Evolutionary conservation across 306 rosid species (phyloP).

Genomic region (Lupinus albus): DNA sequence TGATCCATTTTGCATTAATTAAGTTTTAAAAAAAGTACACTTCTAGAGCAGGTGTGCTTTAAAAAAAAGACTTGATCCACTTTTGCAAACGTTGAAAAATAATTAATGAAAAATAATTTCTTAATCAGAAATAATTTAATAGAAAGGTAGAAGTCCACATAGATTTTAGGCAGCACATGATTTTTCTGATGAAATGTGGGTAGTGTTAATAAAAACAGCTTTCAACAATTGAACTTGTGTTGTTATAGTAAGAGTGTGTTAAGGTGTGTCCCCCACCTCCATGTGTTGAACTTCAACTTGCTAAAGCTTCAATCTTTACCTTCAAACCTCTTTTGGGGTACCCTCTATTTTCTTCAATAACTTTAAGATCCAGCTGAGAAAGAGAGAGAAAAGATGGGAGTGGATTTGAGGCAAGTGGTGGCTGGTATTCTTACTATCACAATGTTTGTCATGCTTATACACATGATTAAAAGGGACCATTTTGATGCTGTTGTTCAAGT

Average conservation of each 20-base stretch:
- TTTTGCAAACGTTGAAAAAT: no score
- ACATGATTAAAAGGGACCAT: constrained; percentile 98
- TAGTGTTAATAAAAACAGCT: neutral
- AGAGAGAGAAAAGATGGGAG: constrained; percentile 56
- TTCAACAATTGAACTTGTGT: neutral
- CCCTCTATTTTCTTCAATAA: neutral
- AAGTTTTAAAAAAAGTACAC: no score
- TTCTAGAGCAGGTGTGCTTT: no score
- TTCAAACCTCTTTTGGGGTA: neutral
- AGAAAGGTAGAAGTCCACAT: neutral
- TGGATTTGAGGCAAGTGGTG: constrained; percentile 95
- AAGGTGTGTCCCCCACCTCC: constrained; percentile 8
- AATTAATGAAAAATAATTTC: no score
- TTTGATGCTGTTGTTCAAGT: constrained; percentile 83
- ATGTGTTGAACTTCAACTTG: constrained; percentile 21
- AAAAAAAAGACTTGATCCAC: no score
- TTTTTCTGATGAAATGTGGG: neutral
- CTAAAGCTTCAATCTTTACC: constrained; percentile 1
- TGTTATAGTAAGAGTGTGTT: neutral
- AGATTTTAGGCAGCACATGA: neutral
- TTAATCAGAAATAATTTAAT: neutral
- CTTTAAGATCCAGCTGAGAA: constrained; percentile 10
- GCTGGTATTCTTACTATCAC: constrained; percentile 85
- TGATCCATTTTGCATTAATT: no score
- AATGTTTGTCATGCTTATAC: constrained; percentile 97